Conservation (phyloP, 768 basidiomycete genomes). For the Galerina sulciceps region DNA sequence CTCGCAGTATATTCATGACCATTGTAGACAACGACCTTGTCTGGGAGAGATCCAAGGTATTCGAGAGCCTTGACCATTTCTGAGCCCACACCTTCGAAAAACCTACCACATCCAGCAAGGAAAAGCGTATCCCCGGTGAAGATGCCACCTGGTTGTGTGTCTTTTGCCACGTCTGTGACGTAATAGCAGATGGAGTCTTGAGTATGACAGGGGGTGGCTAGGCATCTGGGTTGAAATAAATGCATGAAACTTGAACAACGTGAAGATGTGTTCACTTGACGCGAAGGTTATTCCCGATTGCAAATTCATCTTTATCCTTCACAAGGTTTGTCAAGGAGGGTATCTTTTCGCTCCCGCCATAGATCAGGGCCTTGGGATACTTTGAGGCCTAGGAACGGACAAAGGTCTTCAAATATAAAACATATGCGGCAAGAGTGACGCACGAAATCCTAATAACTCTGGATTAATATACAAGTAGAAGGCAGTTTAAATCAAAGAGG, state of each 20-base stretch:
- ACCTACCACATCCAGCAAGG: conserved; percentile 86
- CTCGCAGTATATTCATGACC: conserved; percentile 92
- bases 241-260: not conserved
- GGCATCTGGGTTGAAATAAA: conserved; percentile 51
- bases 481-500: not conserved
- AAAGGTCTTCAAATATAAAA: not conserved
- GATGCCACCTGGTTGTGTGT: conserved; percentile 69
- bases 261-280: conserved; percentile 49
- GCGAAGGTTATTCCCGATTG: conserved; percentile 63
- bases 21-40: conserved; percentile 80
- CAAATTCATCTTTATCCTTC: conserved; percentile 82
- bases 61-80: conserved; percentile 82
- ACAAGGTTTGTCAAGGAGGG: conserved; percentile 73
- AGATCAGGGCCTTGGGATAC: conserved; percentile 59
- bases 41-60: conserved; percentile 76
- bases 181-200: conserved; percentile 96
- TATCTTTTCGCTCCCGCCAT: conserved; percentile 80
- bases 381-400: conserved; percentile 37
- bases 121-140: conserved; percentile 97
- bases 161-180: conserved; percentile 55
- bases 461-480: not conserved
- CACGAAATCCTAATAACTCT: not conserved
- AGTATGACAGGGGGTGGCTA: conserved; percentile 93
- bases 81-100: conserved; percentile 85
- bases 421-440: not conserved